Conservation (phyloP, 352 stramenopile genomes). For the Pythium plurisporium region DNA sequence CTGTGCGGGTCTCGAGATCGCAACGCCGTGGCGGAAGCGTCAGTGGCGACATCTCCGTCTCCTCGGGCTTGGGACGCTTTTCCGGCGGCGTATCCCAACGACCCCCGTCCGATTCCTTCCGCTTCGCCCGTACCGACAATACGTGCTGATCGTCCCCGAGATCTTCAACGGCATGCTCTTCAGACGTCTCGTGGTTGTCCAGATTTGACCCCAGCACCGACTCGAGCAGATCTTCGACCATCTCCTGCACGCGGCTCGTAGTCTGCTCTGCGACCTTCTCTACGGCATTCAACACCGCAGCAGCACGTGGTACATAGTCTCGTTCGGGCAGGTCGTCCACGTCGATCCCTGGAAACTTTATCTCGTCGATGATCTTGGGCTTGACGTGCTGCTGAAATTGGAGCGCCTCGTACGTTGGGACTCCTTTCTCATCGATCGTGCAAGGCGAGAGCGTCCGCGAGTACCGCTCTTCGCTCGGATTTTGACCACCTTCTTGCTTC, state of each 20-base stretch:
- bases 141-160: not conserved
- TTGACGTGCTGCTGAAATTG: not conserved
- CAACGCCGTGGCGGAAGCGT: not conserved
- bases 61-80: not conserved
- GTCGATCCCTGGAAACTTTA: slow-evolving; percentile 15
- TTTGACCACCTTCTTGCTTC: slow-evolving; percentile 5
- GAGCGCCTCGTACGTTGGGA: slow-evolving; percentile 12
- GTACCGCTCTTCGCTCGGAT: too few species aligned
- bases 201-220: not conserved
- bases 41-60: not conserved
- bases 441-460: slow-evolving; percentile 6
- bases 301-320: not conserved
- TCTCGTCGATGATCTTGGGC: slow-evolving; percentile 1
- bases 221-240: too few species aligned
- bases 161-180: not conserved
- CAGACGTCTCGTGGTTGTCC: not conserved
- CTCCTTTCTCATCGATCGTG: slow-evolving; percentile 6
- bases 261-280: not conserved
- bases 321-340: not conserved
- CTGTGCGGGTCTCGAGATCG: too few species aligned
- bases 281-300: not conserved
- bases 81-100: not conserved
- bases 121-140: not conserved
- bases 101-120: not conserved
- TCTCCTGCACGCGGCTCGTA: not conserved